These are phyloP conservation scores for Oropetium thomaeum DNA, from an alignment of 176 grass and related monocot genomes.

Conservation along the genomic window DNA sequence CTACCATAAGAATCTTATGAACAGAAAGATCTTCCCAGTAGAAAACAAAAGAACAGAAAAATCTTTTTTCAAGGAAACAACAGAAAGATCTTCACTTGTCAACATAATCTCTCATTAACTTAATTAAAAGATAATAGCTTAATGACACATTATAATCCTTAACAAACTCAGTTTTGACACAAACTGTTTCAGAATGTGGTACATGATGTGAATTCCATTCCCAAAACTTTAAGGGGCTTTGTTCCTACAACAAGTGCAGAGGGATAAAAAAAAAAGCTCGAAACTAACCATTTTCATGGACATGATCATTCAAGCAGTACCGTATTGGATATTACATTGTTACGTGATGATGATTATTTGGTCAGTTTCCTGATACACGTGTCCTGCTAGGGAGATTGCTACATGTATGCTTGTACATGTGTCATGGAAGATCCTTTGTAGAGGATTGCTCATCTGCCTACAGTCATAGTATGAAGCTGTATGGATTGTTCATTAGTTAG, in stretches of 20 bases:
- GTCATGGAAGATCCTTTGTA: neutral
- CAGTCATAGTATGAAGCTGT: neutral
- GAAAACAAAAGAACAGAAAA: too few species aligned
- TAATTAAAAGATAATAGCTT: neutral
- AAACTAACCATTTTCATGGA: neutral
- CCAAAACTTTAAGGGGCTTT: neutral
- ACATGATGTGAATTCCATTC: neutral
- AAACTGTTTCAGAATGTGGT: neutral
- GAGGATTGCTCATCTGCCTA: neutral
- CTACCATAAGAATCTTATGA: neutral
- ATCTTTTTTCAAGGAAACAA: too few species aligned
- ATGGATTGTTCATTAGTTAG: neutral
- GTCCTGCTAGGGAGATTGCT: neutral
- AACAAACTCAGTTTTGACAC: neutral
- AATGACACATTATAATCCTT: neutral
- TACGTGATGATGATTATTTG: neutral
- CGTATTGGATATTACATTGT: neutral
- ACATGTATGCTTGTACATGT: neutral
- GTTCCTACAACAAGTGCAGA: neutral
- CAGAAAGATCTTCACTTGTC: conserved; percentile 5
- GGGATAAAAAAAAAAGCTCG: neutral
- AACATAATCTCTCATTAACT: neutral
- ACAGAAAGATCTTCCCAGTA: conserved; percentile 6
- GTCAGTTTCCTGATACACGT: neutral
- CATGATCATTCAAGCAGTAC: neutral